A percentile compares a stretch with the other conserved stretches of the same genome.
These are phyloP conservation scores for Xerocomus minutiporus DNA, from an alignment of 1,284 basidiomycete genomes.

Conservation along the genomic window DNA sequence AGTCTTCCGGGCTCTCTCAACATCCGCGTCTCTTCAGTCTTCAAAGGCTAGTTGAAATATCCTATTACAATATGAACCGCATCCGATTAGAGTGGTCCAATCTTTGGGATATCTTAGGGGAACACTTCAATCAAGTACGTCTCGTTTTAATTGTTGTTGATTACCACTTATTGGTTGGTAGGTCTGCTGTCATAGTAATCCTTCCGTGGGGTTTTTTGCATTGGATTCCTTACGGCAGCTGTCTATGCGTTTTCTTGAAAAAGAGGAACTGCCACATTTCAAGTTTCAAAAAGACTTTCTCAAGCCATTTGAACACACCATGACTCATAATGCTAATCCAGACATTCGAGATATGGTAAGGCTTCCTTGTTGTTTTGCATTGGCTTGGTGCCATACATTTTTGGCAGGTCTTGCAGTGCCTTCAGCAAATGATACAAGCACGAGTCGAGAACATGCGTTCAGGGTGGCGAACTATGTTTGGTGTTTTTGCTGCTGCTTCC, in stretches of 20 bases:
- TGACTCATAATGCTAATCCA: slow-evolving; percentile 93
- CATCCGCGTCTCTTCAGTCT: slow-evolving; percentile 95
- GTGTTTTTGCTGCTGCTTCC: slow-evolving; percentile 94
- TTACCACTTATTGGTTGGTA: slow-evolving; percentile 27
- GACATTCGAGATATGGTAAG: slow-evolving; percentile 95
- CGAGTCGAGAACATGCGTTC: slow-evolving; percentile 94
- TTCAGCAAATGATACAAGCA: slow-evolving; percentile 99
- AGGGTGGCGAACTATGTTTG: slow-evolving; percentile 99
- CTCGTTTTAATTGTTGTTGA: slow-evolving; percentile 2
- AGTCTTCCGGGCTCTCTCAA: slow-evolving; percentile 90
- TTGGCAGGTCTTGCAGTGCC: slow-evolving; percentile 84
- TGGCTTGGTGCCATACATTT: slow-evolving; percentile 3
- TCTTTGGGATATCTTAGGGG: slow-evolving; percentile 96
- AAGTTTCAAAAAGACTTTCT: slow-evolving; percentile 99
- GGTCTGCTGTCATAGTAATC: slow-evolving; percentile 99
- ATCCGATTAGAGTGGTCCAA: slow-evolving; percentile 99
- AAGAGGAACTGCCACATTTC: slow-evolving; percentile 97
- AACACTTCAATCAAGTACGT: slow-evolving; percentile 95
- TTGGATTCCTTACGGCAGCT: slow-evolving; percentile 97
- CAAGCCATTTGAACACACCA: slow-evolving; percentile 97
- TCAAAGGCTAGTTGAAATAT: slow-evolving; percentile 98
- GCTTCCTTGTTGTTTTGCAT: slow-evolving; percentile 11
- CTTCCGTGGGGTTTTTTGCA: slow-evolving; percentile 95
- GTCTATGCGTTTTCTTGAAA: slow-evolving; percentile 98
- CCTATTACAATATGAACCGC: slow-evolving; percentile 99